Evolutionary conservation across 192 early-diverging fungal genomes (phyloP).

Genomic region (Thoreauomyces humboldtii): DNA sequence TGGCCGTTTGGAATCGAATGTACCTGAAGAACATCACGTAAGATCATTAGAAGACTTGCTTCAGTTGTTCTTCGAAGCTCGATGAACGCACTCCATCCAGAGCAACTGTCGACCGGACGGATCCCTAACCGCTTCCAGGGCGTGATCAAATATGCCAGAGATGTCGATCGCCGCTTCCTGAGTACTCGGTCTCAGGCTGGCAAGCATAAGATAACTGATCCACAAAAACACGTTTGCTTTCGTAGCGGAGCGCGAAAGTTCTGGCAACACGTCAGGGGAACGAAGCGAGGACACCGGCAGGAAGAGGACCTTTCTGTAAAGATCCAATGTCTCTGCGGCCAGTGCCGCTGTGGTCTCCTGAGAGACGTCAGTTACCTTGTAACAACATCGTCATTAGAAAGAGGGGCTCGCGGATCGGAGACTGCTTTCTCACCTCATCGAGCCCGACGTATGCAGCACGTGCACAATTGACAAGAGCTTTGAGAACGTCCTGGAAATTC

Average conservation of each 20-base stretch:
- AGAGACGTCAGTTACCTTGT: background rate
- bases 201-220: conserved; percentile 26
- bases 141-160: background rate
- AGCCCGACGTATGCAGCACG: conserved; percentile 8
- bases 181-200: background rate
- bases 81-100: conserved; percentile 16
- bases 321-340: conserved; percentile 3
- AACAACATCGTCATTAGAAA: background rate
- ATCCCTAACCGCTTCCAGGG: conserved; percentile 19
- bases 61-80: background rate
- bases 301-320: conserved; percentile 17
- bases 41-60: background rate
- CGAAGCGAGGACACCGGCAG: background rate
- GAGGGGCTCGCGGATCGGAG: background rate
- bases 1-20: background rate
- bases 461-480: conserved; percentile 9
- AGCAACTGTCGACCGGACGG: conserved; percentile 6
- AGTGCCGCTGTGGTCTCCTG: too few relatives aligned
- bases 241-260: background rate
- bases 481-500: background rate
- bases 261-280: conserved; percentile 8
- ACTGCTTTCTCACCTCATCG: background rate
- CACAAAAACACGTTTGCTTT: conserved; percentile 14
- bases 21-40: background rate
- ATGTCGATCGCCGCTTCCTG: conserved; percentile 4